These are phyloP conservation scores for Vickermania spadyakhi DNA, from an alignment of 208 protist species.

Conservation along the genomic window DNA sequence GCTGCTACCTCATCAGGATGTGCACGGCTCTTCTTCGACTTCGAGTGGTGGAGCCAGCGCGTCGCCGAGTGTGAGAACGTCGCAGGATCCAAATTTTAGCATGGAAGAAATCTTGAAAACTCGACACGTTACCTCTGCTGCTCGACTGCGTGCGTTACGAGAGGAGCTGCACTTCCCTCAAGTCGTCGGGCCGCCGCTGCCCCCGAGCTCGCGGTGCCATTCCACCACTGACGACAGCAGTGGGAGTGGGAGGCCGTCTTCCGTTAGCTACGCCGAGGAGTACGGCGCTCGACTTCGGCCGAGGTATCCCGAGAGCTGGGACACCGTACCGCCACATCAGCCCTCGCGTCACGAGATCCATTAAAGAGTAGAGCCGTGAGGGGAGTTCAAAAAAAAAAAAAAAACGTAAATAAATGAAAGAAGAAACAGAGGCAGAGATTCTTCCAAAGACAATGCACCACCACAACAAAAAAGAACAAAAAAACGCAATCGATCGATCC, in stretches of 20 bases:
- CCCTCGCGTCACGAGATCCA: conserved; percentile 34
- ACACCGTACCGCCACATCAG: conserved; percentile 77
- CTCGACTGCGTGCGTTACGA: conserved; percentile 44
- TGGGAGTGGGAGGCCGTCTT: background rate
- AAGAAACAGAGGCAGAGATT: too few relatives aligned
- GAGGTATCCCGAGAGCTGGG: conserved; percentile 78
- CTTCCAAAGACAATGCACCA: too few relatives aligned
- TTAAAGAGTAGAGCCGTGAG: background rate
- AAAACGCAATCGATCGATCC: too few relatives aligned
- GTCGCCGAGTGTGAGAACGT: conserved; percentile 6
- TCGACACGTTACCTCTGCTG: conserved; percentile 30
- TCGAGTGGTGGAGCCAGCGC: background rate
- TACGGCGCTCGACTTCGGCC: conserved; percentile 71
- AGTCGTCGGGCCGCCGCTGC: conserved; percentile 5
- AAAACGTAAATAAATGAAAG: too few relatives aligned
- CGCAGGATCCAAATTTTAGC: conserved; percentile 18
- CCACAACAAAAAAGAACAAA: too few relatives aligned
- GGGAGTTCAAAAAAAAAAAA: too few relatives aligned
- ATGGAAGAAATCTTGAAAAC: conserved; percentile 26
- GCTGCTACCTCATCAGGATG: too few relatives aligned
- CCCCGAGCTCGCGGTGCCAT: background rate
- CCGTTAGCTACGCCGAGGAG: conserved; percentile 28
- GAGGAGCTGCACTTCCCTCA: conserved; percentile 39
- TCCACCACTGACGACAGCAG: conserved; percentile 4
- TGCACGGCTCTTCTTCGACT: background rate